phyloP scores from a whole-genome alignment of 768 basidiomycete species.

The Rhodotorula sphaerocarpa region DNA sequence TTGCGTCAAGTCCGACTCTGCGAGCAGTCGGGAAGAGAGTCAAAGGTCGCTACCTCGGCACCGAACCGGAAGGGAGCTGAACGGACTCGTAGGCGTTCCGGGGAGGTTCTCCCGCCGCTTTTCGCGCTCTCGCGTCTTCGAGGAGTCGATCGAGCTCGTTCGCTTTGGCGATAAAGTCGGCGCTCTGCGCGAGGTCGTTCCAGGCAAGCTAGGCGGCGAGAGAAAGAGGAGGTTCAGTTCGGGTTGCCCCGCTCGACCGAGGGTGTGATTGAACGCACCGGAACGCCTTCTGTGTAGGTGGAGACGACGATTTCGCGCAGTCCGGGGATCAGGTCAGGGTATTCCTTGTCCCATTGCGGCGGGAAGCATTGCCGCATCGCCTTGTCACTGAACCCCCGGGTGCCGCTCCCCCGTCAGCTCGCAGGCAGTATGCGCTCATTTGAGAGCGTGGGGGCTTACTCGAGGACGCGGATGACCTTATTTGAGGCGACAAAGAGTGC shows the following conservation, averaged over 20 bases:
- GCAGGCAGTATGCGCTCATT: background rate
- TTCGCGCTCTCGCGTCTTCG: slow-evolving; percentile 1
- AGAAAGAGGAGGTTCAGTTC: background rate
- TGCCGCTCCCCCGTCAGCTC: background rate
- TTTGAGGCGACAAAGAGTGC: slow-evolving; percentile 7
- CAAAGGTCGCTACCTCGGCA: background rate
- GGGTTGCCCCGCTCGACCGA: no score
- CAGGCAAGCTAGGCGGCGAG: slow-evolving; percentile 2
- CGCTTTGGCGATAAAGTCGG: slow-evolving; percentile 10
- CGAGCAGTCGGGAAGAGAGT: background rate
- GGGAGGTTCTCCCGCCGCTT: slow-evolving; percentile 3
- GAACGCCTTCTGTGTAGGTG: background rate
- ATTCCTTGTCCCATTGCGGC: slow-evolving; percentile 2
- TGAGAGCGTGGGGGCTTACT: slow-evolving; percentile 9
- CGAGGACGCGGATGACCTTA: slow-evolving; percentile 13
- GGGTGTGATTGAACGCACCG: background rate
- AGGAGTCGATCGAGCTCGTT: slow-evolving; percentile 15
- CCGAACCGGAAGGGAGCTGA: no score
- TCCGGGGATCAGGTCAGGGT: slow-evolving; percentile 12
- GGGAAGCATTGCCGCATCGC: slow-evolving; percentile 30
- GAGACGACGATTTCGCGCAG: slow-evolving; percentile 1
- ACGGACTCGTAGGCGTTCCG: slow-evolving; percentile 10
- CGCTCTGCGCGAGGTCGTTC: slow-evolving; percentile 10
- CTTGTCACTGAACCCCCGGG: slow-evolving; percentile 29
- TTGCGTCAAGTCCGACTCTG: slow-evolving; percentile 16